Conservation (phyloP, 2,329 filamentous ascomycete genomes). For the Neopestalotiopsis sp. region DNA sequence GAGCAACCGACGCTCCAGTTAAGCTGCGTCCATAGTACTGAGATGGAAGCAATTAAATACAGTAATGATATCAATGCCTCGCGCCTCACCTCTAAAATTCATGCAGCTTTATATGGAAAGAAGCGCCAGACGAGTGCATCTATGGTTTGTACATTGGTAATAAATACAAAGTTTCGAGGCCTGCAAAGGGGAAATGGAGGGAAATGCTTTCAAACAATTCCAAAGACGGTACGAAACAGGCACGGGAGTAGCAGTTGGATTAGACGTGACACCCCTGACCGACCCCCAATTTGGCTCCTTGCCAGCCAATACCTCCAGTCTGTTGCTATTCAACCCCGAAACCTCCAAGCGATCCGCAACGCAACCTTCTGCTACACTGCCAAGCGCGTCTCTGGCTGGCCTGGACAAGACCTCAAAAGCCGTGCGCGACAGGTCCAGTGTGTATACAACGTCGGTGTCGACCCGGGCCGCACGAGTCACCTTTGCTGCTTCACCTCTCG, state of each 20-base stretch:
- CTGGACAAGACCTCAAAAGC: not conserved
- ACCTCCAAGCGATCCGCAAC: not conserved
- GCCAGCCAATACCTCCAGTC: not conserved
- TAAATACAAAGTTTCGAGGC: not conserved
- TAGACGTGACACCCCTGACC: not conserved
- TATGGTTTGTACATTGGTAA: not conserved
- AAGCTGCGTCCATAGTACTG: no score
- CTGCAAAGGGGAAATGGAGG: not conserved
- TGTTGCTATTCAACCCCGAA: not conserved
- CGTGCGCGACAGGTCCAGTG: not conserved
- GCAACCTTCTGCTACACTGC: slow-evolving; percentile 2
- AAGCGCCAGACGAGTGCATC: not conserved
- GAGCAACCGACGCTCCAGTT: no score
- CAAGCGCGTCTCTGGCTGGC: not conserved
- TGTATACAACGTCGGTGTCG: no score
- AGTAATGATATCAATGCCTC: not conserved
- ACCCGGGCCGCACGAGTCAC: no score
- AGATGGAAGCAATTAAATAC: not conserved
- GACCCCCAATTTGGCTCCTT: not conserved
- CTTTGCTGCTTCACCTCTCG: no score
- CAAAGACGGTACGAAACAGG: not conserved
- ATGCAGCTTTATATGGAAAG: not conserved
- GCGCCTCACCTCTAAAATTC: not conserved
- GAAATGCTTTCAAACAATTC: not conserved
- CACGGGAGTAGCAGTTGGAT: not conserved